Base-by-base conservation (phyloP, 352 stramenopile genomes). In the Globisporangium cystogenes region DNA sequence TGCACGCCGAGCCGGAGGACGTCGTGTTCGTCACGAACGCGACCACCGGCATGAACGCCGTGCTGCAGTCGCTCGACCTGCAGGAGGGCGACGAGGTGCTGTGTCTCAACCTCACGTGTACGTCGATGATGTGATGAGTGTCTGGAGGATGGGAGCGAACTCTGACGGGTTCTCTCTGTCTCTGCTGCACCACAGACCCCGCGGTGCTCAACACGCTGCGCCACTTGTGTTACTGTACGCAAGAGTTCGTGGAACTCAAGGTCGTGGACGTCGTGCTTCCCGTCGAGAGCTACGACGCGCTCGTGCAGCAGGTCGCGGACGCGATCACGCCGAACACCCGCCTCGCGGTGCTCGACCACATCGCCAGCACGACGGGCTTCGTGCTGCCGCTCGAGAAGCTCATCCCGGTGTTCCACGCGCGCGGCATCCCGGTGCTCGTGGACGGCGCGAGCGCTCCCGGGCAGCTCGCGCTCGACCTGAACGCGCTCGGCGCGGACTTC, bases 241-340 rank as follows among this genome's bases (percentile, higher is more conserved):
- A 93, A 67, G 83, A 93, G 55, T 89, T 91, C 41, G 83, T 93
- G n/a, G 78, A 91, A 48, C 78, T 93, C 60, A 91, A 91, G 56
- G 83, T 93, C 37, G 83, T 93, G 36, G 80, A 93, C 42, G 67
- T 90, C 0, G 67, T 82, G 51, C 68, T 93, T 20, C 83, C 83
- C 0, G 74, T 93, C 47, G 47, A 70, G 18, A 87, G 67, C 52
- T 88, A 89, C 52, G 80, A 91, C 47, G 63, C 53, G 36, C 60
- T 93, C 27, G 74, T 90, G 46, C 51, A 90, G 37, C 78, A 87
- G 36, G 70, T 93, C n/a, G 69, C 65, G 1, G 70, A 71, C 29
- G 76, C 83, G 12, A 93, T 93, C 52, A 91, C 80, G 39, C 65
- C 80, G 31, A 90, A 90, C 68, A 93, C 83, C n/a, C 76, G 83